Evolutionary conservation across 2,329 filamentous ascomycete genomes (phyloP).

Genomic region (Trichophyton verrucosum): DNA sequence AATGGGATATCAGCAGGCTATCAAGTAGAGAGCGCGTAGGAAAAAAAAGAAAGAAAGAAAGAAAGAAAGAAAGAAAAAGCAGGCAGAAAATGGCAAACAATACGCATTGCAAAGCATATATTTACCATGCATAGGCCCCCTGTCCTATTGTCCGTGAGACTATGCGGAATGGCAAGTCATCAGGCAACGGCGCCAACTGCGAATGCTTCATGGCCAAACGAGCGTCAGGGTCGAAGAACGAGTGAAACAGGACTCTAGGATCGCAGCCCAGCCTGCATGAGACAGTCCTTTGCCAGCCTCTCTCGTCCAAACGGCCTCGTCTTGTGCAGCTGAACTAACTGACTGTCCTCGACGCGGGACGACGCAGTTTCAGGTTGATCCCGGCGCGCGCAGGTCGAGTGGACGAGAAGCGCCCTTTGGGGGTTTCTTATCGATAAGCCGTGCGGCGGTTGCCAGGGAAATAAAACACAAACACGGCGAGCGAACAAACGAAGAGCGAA

Average conservation of each 20-base stretch:
- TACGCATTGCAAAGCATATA: constrained; percentile 16
- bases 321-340: neutral
- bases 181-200: constrained; percentile 74
- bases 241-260: neutral
- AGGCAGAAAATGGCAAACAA: neutral
- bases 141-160: constrained; percentile 93
- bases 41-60: too few relatives aligned
- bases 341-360: neutral
- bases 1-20: neutral
- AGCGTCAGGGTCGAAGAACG: neutral
- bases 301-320: neutral
- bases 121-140: constrained; percentile 90
- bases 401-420: neutral
- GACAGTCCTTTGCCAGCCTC: neutral
- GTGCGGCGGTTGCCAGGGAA: neutral
- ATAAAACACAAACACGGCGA: neutral
- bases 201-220: constrained; percentile 50
- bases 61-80: neutral
- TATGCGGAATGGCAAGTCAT: constrained; percentile 79
- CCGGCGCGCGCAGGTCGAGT: neutral
- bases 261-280: neutral
- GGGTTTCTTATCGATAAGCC: neutral
- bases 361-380: neutral
- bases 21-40: neutral
- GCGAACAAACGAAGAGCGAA: too few relatives aligned